phyloP scores from a whole-genome alignment of 352 stramenopile species.

The Peronospora destructor region DNA sequence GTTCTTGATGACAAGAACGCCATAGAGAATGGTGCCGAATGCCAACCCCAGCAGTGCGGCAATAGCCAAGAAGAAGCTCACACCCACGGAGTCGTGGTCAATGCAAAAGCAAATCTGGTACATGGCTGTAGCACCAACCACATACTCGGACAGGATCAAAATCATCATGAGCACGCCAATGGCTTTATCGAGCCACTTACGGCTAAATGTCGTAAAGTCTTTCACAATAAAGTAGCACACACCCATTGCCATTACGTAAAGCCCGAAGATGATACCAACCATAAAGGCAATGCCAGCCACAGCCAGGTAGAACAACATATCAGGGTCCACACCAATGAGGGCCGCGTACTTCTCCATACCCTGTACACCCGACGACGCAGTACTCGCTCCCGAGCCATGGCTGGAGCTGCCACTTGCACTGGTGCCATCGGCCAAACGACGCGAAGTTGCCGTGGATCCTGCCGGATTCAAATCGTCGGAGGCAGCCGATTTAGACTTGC shows the following conservation, averaged over 20 bases:
- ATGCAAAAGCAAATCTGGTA: slow-evolving; percentile 85
- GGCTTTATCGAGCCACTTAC: slow-evolving; percentile 73
- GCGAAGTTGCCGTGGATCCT: slow-evolving; percentile 8
- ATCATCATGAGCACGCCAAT: slow-evolving; percentile 81
- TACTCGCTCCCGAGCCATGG: slow-evolving; percentile 23
- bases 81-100: slow-evolving; percentile 46
- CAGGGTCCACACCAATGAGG: slow-evolving; percentile 59
- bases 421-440: slow-evolving; percentile 29
- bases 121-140: slow-evolving; percentile 68
- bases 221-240: slow-evolving; percentile 44
- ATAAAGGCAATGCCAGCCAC: slow-evolving; percentile 51
- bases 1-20: slow-evolving; percentile 57
- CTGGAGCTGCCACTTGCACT: slow-evolving; percentile 25
- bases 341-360: slow-evolving; percentile 80
- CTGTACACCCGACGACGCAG: slow-evolving; percentile 29
- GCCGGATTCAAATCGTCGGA: slow-evolving; percentile 15
- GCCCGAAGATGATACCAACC: slow-evolving; percentile 37
- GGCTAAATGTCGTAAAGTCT: slow-evolving; percentile 47
- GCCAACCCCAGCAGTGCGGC: slow-evolving; percentile 62
- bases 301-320: slow-evolving; percentile 83
- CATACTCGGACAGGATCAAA: slow-evolving; percentile 79
- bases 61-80: slow-evolving; percentile 60
- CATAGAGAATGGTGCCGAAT: slow-evolving; percentile 73
- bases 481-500: slow-evolving; percentile 28
- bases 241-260: slow-evolving; percentile 43